A percentile compares a stretch with the other conserved stretches of the same genome.
These are phyloP conservation scores for Bruguiera sexangula DNA, from an alignment of 345 rosid species.

Conservation along the genomic window DNA sequence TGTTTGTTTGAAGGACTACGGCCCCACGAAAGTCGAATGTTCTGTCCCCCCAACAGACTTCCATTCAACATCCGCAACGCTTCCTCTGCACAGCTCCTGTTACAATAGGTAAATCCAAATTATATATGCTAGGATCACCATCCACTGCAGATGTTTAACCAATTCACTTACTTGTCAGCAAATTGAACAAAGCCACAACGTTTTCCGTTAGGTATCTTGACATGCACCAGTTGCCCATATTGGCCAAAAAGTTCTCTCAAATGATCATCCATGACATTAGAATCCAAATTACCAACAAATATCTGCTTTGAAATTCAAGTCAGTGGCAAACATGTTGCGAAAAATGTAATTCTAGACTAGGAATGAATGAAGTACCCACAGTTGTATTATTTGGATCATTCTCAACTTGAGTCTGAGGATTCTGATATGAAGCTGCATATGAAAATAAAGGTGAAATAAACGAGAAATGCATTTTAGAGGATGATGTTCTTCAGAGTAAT, in stretches of 20 bases:
- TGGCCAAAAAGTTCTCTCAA: conserved; percentile 70
- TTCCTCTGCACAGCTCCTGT: conserved; percentile 85
- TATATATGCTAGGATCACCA: neutral
- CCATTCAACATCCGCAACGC: conserved; percentile 67
- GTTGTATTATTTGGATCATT: conserved; percentile 87
- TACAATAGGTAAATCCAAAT: conserved; percentile 8
- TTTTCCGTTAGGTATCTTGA: conserved; percentile 76
- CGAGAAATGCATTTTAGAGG: neutral
- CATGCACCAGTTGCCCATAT: conserved; percentile 77
- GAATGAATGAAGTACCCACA: conserved; percentile 47
- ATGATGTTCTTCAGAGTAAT: neutral
- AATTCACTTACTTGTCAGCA: conserved; percentile 56
- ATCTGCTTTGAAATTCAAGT: conserved; percentile 41
- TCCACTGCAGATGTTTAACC: neutral
- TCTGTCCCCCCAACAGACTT: conserved; percentile 69
- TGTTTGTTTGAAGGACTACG: conserved; percentile 85
- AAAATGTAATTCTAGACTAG: neutral
- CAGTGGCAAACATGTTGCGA: conserved; percentile 2
- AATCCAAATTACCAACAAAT: conserved; percentile 87
- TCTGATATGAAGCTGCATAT: conserved; percentile 79
- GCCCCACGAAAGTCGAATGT: conserved; percentile 91
- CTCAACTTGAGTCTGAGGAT: conserved; percentile 54
- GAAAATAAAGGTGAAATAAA: conserved; percentile 19
- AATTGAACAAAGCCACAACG: conserved; percentile 92
- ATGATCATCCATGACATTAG: conserved; percentile 64